Conservation (phyloP, 2,329 filamentous ascomycete species). For the Onygenales sp. region DNA sequence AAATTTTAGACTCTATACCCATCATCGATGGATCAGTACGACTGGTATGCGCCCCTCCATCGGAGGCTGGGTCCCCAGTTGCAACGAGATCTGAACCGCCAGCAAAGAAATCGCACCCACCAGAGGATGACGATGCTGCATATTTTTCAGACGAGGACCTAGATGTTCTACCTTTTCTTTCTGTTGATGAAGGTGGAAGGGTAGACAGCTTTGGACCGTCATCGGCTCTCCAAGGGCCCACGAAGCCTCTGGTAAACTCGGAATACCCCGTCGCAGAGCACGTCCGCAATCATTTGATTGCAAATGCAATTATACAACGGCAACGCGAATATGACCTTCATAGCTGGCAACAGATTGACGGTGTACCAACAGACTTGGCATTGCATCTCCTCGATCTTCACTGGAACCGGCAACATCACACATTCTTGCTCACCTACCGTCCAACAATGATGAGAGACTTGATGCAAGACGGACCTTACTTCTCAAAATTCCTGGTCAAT, state of each 20-base stretch:
- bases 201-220: conserved; percentile 11
- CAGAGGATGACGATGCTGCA: conserved; percentile 9
- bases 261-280: conserved; percentile 10
- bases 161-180: conserved; percentile 12
- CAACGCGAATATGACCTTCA: conserved; percentile 14
- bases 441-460: conserved; percentile 31
- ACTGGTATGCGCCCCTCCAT: conserved; percentile 1
- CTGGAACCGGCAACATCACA: conserved; percentile 32
- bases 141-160: conserved; percentile 12
- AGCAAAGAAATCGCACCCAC: conserved; percentile 3
- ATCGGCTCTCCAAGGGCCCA: conserved; percentile 10
- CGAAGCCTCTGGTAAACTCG: conserved; percentile 6
- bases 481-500: conserved; percentile 30
- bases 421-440: conserved; percentile 30
- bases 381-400: conserved; percentile 31
- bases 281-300: conserved; percentile 15
- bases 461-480: conserved; percentile 24
- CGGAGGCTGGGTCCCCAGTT: background rate
- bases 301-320: conserved; percentile 14
- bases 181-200: conserved; percentile 10
- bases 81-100: conserved; percentile 1
- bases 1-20: conserved; percentile 9
- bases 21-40: conserved; percentile 9
- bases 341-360: conserved; percentile 10
- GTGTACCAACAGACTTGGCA: conserved; percentile 20